phyloP scores from a whole-genome alignment of 495 filamentous ascomycete genomes.

The Aspergillus taichungensis region DNA sequence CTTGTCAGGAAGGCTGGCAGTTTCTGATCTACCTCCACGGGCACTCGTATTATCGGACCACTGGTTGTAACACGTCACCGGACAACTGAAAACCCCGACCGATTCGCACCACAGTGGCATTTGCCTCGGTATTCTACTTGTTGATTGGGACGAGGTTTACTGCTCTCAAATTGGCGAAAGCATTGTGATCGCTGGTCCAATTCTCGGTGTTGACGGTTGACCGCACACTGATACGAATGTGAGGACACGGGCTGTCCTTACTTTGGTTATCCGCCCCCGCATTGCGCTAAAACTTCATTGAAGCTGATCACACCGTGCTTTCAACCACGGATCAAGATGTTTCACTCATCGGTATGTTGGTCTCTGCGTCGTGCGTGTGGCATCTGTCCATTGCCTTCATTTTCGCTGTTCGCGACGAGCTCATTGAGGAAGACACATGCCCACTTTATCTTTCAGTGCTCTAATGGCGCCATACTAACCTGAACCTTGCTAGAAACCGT shows the following conservation, averaged over 20 bases:
- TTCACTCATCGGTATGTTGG: slow-evolving; percentile 31
- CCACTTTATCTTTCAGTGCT: not conserved
- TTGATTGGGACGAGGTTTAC: not conserved
- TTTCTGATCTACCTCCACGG: not conserved
- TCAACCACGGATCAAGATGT: slow-evolving; percentile 19
- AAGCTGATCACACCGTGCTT: no score
- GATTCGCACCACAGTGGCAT: not conserved
- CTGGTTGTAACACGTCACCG: slow-evolving; percentile 10
- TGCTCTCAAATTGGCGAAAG: no score
- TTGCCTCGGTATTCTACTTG: not conserved
- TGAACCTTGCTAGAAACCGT: slow-evolving; percentile 58
- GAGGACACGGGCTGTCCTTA: not conserved
- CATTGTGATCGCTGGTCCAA: no score
- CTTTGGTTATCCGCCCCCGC: not conserved
- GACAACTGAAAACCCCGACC: not conserved
- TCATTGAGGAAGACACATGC: not conserved
- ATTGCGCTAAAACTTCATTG: not conserved
- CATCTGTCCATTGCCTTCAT: not conserved
- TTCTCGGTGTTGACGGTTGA: not conserved
- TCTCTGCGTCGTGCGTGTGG: not conserved
- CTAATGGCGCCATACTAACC: not conserved
- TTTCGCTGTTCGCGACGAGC: not conserved
- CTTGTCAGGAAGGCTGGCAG: not conserved
- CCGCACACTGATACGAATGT: not conserved
- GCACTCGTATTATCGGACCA: not conserved